Conservation (phyloP, 768 basidiomycete genomes). For the Lyophyllum shimeji region DNA sequence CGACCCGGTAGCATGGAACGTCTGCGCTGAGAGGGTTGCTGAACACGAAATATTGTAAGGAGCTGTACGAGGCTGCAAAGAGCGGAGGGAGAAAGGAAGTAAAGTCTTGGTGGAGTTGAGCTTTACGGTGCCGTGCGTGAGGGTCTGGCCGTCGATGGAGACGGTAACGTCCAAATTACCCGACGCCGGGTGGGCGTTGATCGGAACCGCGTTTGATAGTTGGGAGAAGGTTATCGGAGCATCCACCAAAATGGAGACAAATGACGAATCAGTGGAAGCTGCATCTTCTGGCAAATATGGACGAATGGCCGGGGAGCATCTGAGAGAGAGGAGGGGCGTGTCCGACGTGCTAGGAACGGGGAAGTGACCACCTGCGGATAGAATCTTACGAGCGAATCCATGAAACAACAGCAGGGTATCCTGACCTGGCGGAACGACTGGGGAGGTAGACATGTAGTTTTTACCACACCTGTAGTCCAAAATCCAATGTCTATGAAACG, state of each 20-base stretch:
- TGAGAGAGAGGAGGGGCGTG: conserved; percentile 51
- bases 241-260: conserved; percentile 51
- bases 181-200: conserved; percentile 28
- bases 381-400: background rate
- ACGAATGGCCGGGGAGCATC: conserved; percentile 56
- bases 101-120: conserved; percentile 51
- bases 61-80: conserved; percentile 40
- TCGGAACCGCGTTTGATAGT: conserved; percentile 46
- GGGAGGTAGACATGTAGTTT: conserved; percentile 46
- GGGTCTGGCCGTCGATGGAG: conserved; percentile 40
- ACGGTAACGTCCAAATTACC: conserved; percentile 42
- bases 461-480: conserved; percentile 53
- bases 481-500: conserved; percentile 16
- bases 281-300: conserved; percentile 61
- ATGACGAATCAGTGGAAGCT: conserved; percentile 25
- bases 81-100: conserved; percentile 47
- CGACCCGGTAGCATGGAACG: conserved; percentile 41
- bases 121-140: conserved; percentile 45
- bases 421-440: conserved; percentile 42
- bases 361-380: conserved; percentile 41
- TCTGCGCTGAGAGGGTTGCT: conserved; percentile 38
- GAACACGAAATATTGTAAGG: conserved; percentile 39
- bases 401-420: background rate
- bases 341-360: conserved; percentile 34
- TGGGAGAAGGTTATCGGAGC: conserved; percentile 46